Base-by-base conservation (phyloP, 495 filamentous ascomycete species). In the Tuber umbilicatum region DNA sequence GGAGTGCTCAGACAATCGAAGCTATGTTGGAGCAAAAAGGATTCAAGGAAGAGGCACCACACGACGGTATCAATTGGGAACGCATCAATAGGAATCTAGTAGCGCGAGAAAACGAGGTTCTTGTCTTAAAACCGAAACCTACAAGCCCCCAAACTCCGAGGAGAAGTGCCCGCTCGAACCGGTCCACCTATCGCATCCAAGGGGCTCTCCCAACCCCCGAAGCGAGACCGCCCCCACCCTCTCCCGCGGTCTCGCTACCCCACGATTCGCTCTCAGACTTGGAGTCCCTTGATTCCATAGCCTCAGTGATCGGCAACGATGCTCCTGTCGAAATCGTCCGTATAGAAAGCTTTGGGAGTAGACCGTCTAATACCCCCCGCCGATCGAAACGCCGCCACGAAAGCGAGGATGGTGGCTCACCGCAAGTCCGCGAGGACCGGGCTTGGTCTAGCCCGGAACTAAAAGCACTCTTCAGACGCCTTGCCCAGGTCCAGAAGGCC, bases 381-480 rank as follows among this genome's bases (percentile, higher is more conserved):
- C 55, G 55, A n/a, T 64, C 55, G 27, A 31, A 64, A 64, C 55
- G 55, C 27, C 55, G 55, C 27, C 55, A 6, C 55, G 55, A 64
- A 64, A 60, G 3, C 12, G 50, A 60, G 23, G 55, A 31, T 64
- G 55, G 31, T 9, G n/a, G 31, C 55, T 64, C 55, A 64, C 55
- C 55, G 12, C 55, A 31, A 16, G 55, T 64, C 2, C 55, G 55
- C 2, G 55, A 64, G 55, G 55, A 64, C 55, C 55, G 55, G 55
- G 55, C 55, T 17, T 64, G 55, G 55, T 64, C 55, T 31, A 64
- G n/a, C 27, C 55, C 55, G n/a, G 55, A 64, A 64, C 55, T 64
- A 16, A 64, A 64, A 17, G n/a, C 55, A 31, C 55, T 64, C 27
- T 64, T 64, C 27, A n/a, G 55, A 64, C 55, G 55, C 55, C 55